A percentile compares a stretch with the other conserved stretches of the same genome.
These are phyloP conservation scores for Meyerozyma smithsonii DNA, from an alignment of 1,139 yeast genomes.

Conservation along the genomic window DNA sequence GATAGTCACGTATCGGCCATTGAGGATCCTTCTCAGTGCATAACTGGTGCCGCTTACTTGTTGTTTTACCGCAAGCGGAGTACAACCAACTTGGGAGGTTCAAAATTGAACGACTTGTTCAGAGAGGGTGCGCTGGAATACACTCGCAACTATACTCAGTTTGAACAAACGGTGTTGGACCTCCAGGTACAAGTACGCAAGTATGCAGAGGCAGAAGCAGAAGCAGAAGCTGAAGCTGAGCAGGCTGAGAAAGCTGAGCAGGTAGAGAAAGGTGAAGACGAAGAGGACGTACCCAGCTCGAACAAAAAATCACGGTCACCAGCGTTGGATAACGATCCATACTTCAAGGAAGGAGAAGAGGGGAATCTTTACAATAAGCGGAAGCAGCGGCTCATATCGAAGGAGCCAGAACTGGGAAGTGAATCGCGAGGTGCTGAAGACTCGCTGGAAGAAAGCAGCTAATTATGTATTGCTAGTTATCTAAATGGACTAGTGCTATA, in stretches of 20 bases:
- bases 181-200: slow-evolving; percentile 7
- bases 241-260: no score
- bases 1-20: slow-evolving; percentile 70
- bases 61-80: slow-evolving; percentile 71
- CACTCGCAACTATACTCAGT: background rate
- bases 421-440: background rate
- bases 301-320: slow-evolving; percentile 20
- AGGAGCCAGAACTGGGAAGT: slow-evolving; percentile 11
- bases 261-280: background rate
- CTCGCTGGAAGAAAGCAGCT: background rate
- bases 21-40: slow-evolving; percentile 54
- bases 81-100: slow-evolving; percentile 33
- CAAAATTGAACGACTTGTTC: slow-evolving; percentile 16
- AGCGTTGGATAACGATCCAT: slow-evolving; percentile 9
- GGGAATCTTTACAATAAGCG: slow-evolving; percentile 22
- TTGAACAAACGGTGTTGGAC: slow-evolving; percentile 5
- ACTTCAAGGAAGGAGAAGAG: slow-evolving; percentile 13
- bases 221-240: no score
- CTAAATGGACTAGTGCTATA: background rate
- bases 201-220: background rate
- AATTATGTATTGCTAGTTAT: background rate
- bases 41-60: slow-evolving; percentile 84
- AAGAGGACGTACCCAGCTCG: slow-evolving; percentile 2
- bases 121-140: slow-evolving; percentile 8
- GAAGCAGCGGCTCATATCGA: slow-evolving; percentile 32